phyloP scores from a whole-genome alignment of 225 moss, liverwort and hornwort species.

The Pseudisothecium myosuroides region DNA sequence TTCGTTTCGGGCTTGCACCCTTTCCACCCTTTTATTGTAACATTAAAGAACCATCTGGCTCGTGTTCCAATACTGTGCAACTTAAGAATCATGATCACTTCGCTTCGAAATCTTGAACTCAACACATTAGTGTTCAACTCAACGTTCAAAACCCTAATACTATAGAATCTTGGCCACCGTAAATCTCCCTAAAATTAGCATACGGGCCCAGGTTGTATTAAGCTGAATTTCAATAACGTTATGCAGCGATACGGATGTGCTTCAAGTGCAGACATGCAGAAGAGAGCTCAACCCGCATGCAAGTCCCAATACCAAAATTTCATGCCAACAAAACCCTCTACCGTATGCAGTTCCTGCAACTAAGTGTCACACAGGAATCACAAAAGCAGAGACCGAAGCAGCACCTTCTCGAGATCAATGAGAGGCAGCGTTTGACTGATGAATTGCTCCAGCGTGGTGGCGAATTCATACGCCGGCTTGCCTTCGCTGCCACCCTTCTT shows the following conservation, averaged over 20 bases:
- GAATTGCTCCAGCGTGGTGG: constrained; percentile 67
- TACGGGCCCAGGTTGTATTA: too few species aligned
- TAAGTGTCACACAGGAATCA: not conserved
- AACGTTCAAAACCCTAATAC: not conserved
- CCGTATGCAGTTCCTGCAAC: not conserved
- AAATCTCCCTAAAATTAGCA: not conserved
- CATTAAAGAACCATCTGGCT: not conserved
- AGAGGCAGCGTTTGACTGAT: constrained; percentile 66
- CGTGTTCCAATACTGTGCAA: not conserved
- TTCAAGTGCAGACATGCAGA: not conserved
- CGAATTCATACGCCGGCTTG: constrained; percentile 8
- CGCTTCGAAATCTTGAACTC: not conserved
- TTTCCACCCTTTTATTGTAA: not conserved
- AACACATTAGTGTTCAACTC: not conserved
- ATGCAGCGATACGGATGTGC: not conserved
- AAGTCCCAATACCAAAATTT: not conserved
- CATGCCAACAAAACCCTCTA: not conserved
- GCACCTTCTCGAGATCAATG: constrained; percentile 83
- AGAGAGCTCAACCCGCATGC: not conserved
- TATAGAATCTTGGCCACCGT: not conserved
- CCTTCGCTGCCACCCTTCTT: constrained; percentile 8
- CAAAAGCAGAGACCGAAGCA: not conserved
- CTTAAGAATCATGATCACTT: not conserved
- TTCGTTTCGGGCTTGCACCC: not conserved
- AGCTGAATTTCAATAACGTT: not conserved